A percentile compares a stretch with the other conserved stretches of the same genome.
Evolutionary conservation across 768 basidiomycete species (phyloP).

Genomic region (Amanita rubescens): DNA sequence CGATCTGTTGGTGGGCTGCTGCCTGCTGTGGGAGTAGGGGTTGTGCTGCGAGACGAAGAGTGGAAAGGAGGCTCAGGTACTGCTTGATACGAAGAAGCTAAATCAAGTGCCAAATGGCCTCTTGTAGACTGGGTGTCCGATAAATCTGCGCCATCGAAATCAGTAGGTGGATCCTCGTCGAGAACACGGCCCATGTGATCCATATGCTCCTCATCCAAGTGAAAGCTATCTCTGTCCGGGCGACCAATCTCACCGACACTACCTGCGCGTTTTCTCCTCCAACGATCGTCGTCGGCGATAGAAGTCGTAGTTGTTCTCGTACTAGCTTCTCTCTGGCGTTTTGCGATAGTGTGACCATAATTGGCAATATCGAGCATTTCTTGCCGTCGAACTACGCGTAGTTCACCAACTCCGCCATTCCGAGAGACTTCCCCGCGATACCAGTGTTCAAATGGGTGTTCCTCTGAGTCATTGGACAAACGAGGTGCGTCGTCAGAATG

Average conservation of each 20-base stretch:
- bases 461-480: slow-evolving; percentile 68
- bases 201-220: slow-evolving; percentile 54
- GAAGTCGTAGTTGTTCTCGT: slow-evolving; percentile 14
- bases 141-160: slow-evolving; percentile 51
- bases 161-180: slow-evolving; percentile 71
- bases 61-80: slow-evolving; percentile 16
- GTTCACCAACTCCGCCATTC: slow-evolving; percentile 85
- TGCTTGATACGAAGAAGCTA: slow-evolving; percentile 14
- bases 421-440: slow-evolving; percentile 82
- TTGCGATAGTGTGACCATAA: slow-evolving; percentile 57
- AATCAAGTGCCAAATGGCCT: slow-evolving; percentile 17
- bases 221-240: slow-evolving; percentile 53
- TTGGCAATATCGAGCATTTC: slow-evolving; percentile 89
- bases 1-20: slow-evolving; percentile 27
- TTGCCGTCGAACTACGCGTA: slow-evolving; percentile 62
- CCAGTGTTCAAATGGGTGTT: slow-evolving; percentile 84
- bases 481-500: slow-evolving; percentile 36
- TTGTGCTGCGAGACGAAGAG: slow-evolving; percentile 28
- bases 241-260: slow-evolving; percentile 48
- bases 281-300: slow-evolving; percentile 17
- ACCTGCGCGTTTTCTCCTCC: slow-evolving; percentile 53
- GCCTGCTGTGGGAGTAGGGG: slow-evolving; percentile 30
- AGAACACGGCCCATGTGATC: slow-evolving; percentile 47
- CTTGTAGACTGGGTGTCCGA: slow-evolving; percentile 33
- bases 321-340: slow-evolving; percentile 19